A percentile compares a stretch with the other conserved stretches of the same genome.
Conservation (phyloP, 208 protist genomes). For the Plasmodiophora brassicae region DNA sequence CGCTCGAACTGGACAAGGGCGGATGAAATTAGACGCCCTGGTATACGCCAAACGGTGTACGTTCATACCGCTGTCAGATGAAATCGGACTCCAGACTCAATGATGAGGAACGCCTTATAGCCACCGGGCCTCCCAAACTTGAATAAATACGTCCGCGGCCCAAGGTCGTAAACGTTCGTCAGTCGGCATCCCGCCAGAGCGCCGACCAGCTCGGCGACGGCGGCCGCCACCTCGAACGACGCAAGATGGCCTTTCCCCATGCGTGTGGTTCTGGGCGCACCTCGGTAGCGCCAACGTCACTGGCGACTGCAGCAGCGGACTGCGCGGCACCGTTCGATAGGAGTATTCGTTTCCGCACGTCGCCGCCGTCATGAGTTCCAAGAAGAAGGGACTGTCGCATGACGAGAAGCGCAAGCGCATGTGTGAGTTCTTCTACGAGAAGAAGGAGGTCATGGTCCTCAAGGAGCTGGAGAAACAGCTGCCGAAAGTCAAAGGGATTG, state of each 20-base stretch:
- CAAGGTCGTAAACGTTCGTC: slow-evolving; percentile 3
- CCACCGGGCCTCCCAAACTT: slow-evolving; percentile 8
- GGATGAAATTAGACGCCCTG: too few relatives aligned
- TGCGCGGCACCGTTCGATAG: too few relatives aligned
- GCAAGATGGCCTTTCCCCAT: slow-evolving; percentile 12
- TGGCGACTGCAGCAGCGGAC: too few relatives aligned
- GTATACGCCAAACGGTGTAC: too few relatives aligned
- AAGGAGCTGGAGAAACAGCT: slow-evolving; percentile 41
- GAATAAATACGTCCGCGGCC: not conserved
- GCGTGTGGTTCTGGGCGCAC: too few relatives aligned
- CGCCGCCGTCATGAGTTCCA: not conserved
- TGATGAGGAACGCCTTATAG: slow-evolving; percentile 25
- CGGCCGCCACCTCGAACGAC: not conserved
- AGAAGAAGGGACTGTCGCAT: slow-evolving; percentile 40
- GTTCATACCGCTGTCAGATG: not conserved
- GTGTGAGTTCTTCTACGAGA: slow-evolving; percentile 35
- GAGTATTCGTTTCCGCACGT: too few relatives aligned
- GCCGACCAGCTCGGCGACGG: not conserved
- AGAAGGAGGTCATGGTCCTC: slow-evolving; percentile 33
- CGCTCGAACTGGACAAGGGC: too few relatives aligned
- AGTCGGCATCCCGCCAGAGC: slow-evolving; percentile 16
- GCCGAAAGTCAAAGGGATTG: slow-evolving; percentile 39
- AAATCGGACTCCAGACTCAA: slow-evolving; percentile 6
- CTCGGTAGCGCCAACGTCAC: too few relatives aligned
- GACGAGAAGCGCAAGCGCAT: slow-evolving; percentile 43